These are phyloP conservation scores for Lavandula angustifolia DNA, from an alignment of 257 asterid species.

Conservation along the genomic window DNA sequence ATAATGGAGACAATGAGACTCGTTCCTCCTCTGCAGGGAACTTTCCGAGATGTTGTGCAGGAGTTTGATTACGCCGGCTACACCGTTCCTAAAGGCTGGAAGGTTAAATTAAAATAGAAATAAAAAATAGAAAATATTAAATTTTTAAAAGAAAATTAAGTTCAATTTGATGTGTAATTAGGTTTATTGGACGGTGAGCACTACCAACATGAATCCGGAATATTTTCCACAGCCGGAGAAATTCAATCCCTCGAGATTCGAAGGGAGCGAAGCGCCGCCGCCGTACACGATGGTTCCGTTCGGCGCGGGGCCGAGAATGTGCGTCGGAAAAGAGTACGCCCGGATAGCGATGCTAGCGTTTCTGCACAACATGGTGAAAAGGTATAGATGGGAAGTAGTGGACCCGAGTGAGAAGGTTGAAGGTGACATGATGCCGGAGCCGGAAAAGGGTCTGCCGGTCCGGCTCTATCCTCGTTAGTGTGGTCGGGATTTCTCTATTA, in stretches of 20 bases:
- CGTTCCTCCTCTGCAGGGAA: conserved; percentile 75
- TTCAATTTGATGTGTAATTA: conserved; percentile 7
- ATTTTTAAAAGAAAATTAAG: too few relatives aligned
- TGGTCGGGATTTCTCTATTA: not conserved
- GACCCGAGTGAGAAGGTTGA: conserved; percentile 57
- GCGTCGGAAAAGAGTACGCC: conserved; percentile 77
- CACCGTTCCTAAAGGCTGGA: conserved; percentile 77
- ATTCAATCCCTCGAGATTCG: conserved; percentile 65
- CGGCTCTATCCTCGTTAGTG: conserved; percentile 35
- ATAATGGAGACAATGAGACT: conserved; percentile 66
- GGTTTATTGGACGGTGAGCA: conserved; percentile 74
- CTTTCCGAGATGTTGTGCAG: conserved; percentile 53
- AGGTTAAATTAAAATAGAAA: conserved; percentile 35
- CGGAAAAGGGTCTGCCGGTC: conserved; percentile 59
- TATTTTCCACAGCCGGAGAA: conserved; percentile 50
- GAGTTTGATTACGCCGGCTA: conserved; percentile 68
- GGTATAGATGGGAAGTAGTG: conserved; percentile 58
- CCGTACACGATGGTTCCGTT: conserved; percentile 59
- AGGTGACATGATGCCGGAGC: conserved; percentile 85
- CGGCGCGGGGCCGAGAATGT: conserved; percentile 74
- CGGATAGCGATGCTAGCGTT: conserved; percentile 57
- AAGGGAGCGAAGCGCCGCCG: conserved; percentile 36
- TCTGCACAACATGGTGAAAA: conserved; percentile 52
- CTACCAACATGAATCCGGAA: conserved; percentile 50
- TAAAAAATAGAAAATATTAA: too few relatives aligned